Conservation (phyloP, 2,329 filamentous ascomycete species). For the Orbilia ellipsospora region DNA sequence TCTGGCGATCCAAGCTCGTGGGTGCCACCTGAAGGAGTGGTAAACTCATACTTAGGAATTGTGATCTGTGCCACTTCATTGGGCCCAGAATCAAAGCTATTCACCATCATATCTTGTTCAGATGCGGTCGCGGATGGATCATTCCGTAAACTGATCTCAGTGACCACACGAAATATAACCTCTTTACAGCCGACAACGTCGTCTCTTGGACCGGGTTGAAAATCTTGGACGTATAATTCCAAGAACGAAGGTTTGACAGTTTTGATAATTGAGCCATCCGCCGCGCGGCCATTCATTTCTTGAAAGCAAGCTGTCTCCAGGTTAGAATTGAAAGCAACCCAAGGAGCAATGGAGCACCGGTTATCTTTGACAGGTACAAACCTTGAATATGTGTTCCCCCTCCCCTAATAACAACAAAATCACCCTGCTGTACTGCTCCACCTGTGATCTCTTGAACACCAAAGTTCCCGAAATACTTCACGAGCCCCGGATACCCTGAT, state of each 20-base stretch:
- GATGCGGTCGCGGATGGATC: background rate
- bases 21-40: background rate
- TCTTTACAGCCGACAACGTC: slow-evolving; percentile 27
- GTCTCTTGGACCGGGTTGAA: background rate
- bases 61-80: background rate
- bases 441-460: slow-evolving; percentile 14
- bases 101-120: slow-evolving; percentile 11
- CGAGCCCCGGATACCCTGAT: slow-evolving; percentile 1
- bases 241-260: slow-evolving; percentile 30
- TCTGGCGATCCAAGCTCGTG: no score
- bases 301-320: slow-evolving; percentile 35
- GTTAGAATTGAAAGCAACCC: background rate
- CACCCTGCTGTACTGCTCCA: slow-evolving; percentile 19
- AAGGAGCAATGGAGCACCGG: no score
- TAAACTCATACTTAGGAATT: slow-evolving; percentile 1
- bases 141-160: background rate
- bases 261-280: background rate
- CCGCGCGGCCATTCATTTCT: slow-evolving; percentile 7
- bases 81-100: background rate
- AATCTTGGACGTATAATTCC: slow-evolving; percentile 9
- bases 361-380: background rate
- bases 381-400: slow-evolving; percentile 37
- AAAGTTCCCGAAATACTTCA: slow-evolving; percentile 22
- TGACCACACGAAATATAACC: slow-evolving; percentile 29
- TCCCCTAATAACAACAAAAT: slow-evolving; percentile 34